Conservation (phyloP, 257 asterid species). For the Asclepias syriaca region DNA sequence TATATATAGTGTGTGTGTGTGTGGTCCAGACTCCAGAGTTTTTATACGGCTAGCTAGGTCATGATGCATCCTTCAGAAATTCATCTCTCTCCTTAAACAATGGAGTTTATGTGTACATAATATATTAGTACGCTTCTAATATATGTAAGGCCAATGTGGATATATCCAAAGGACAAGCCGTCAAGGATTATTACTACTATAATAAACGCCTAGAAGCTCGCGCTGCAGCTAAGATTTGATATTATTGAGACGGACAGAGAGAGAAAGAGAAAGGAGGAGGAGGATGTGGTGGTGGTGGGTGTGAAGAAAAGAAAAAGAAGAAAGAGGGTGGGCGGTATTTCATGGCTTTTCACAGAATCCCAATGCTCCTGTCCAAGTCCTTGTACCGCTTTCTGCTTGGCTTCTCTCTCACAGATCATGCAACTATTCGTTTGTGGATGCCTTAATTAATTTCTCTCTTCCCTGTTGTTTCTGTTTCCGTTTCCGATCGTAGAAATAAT, state of each 20-base stretch:
- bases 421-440: constrained; percentile 1
- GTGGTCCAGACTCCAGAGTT: too few species aligned
- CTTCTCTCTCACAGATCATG: constrained; percentile 33
- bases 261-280: not conserved
- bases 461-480: not conserved
- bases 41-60: too few species aligned
- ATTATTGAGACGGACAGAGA: not conserved
- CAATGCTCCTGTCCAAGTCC: constrained; percentile 57
- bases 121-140: not conserved
- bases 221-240: constrained; percentile 17
- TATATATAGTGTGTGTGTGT: too few species aligned
- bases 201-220: constrained; percentile 13
- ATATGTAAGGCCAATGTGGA: constrained; percentile 6
- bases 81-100: too few species aligned
- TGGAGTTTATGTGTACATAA: too few species aligned
- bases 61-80: too few species aligned
- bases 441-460: not conserved
- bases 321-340: constrained; percentile 9
- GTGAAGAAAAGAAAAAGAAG: not conserved
- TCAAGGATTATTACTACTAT: constrained; percentile 18
- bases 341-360: constrained; percentile 45
- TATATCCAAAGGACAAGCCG: constrained; percentile 33
- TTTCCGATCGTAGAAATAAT: not conserved
- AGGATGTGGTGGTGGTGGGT: not conserved
- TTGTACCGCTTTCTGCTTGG: constrained; percentile 57